A percentile compares a stretch with the other conserved stretches of the same genome.
phyloP scores from a whole-genome alignment of 441 rosid species.

The Iberis amara region DNA sequence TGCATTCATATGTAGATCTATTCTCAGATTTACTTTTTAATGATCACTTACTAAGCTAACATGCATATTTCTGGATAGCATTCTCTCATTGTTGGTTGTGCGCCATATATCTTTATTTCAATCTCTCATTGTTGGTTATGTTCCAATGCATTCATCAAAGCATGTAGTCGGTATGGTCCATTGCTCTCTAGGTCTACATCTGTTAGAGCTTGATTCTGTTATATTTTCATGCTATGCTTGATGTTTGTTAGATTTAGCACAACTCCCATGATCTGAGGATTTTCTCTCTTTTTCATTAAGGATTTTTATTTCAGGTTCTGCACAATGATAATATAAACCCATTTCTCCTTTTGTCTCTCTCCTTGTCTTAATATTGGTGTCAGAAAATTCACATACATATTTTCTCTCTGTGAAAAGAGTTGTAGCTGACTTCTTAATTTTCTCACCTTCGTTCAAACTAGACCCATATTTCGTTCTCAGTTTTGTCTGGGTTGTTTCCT shows the following conservation, averaged over 20 bases:
- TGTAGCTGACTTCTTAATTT: slow-evolving; percentile 1
- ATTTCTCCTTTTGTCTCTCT: slow-evolving; percentile 1
- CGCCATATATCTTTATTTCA: too few relatives aligned
- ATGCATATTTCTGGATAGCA: slow-evolving; percentile 12
- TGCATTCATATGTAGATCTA: background rate
- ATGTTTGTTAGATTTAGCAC: background rate
- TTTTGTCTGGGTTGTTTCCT: slow-evolving; percentile 13
- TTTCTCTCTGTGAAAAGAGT: slow-evolving; percentile 12
- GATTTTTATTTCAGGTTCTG: slow-evolving; percentile 15
- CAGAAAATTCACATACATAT: slow-evolving; percentile 4
- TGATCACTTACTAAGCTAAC: background rate
- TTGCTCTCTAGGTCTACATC: background rate
- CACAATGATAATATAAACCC: background rate
- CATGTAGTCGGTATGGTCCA: background rate
- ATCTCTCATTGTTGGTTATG: slow-evolving; percentile 16
- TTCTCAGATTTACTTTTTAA: background rate
- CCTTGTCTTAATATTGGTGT: slow-evolving; percentile 14
- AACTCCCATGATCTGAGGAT: slow-evolving; percentile 12
- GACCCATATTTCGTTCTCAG: slow-evolving; percentile 7
- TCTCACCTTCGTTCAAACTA: background rate
- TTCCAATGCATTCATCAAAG: slow-evolving; percentile 14
- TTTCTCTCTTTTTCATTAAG: background rate
- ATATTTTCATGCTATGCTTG: background rate
- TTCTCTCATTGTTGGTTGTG: too few relatives aligned
- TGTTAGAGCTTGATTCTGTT: background rate